Conservation (phyloP, 805 yeast species). For the Kazachstania viticola region DNA sequence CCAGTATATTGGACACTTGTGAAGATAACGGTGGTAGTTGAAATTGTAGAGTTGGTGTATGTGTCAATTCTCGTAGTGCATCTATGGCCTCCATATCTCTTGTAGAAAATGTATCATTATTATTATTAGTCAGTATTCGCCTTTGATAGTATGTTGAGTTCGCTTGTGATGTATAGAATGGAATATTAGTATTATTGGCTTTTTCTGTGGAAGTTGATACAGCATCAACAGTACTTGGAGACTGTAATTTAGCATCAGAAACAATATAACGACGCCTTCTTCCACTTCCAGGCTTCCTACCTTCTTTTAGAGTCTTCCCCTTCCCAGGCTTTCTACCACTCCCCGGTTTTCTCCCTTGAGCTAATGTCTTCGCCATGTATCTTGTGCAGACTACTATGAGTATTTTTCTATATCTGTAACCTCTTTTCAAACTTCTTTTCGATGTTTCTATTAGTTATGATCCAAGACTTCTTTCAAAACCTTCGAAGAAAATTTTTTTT, state of each 20-base stretch:
- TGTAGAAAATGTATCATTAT: constrained; percentile 2
- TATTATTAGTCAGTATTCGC: no score
- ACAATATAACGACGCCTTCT: constrained; percentile 16
- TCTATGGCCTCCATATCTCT: constrained; percentile 21
- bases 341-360: constrained; percentile 27
- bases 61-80: constrained; percentile 19
- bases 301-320: constrained; percentile 24
- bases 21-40: constrained; percentile 1
- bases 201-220: neutral
- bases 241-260: neutral
- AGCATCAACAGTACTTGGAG: neutral
- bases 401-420: no score
- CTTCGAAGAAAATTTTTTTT: no score
- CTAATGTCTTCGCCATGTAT: constrained; percentile 28
- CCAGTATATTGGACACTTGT: neutral
- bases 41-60: constrained; percentile 9
- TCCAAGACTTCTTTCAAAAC: no score
- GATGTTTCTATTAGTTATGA: no score
- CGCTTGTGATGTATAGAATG: no score
- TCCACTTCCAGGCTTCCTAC: constrained; percentile 27
- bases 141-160: no score
- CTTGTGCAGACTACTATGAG: no score
- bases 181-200: neutral
- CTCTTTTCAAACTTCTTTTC: no score
- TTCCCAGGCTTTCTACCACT: constrained; percentile 28